These are phyloP conservation scores for Naegleria fowleri DNA, from an alignment of 208 protist genomes.

Conservation along the genomic window DNA sequence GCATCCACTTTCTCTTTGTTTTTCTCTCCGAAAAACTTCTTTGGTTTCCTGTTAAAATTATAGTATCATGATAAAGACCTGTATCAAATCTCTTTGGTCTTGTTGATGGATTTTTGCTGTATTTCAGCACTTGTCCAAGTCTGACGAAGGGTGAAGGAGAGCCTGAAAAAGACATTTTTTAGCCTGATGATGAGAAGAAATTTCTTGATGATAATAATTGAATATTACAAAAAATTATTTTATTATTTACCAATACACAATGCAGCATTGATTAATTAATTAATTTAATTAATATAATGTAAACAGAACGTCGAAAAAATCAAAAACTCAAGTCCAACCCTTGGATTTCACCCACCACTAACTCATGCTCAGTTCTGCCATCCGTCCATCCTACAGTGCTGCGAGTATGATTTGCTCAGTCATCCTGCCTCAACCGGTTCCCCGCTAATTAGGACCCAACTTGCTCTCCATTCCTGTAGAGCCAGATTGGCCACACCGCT, in stretches of 20 bases:
- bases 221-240: too few species aligned
- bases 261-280: too few species aligned
- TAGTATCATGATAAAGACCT: background rate
- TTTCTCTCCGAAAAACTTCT: conserved; percentile 17
- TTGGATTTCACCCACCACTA: background rate
- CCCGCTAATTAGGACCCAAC: background rate
- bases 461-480: background rate
- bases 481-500: background rate
- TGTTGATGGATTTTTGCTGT: background rate
- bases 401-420: background rate
- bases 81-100: background rate
- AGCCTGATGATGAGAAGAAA: too few species aligned
- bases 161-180: too few species aligned
- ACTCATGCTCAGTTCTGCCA: background rate
- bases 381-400: background rate
- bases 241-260: too few species aligned
- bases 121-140: background rate
- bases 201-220: too few species aligned
- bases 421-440: background rate
- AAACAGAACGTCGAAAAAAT: too few species aligned
- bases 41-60: background rate
- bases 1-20: background rate
- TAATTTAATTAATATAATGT: too few species aligned
- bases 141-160: too few species aligned
- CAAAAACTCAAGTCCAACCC: background rate